Percentiles rank a stretch among this genome's conserved stretches.
Conservation (phyloP, 805 yeast genomes). For the Naumovozyma castellii region DNA sequence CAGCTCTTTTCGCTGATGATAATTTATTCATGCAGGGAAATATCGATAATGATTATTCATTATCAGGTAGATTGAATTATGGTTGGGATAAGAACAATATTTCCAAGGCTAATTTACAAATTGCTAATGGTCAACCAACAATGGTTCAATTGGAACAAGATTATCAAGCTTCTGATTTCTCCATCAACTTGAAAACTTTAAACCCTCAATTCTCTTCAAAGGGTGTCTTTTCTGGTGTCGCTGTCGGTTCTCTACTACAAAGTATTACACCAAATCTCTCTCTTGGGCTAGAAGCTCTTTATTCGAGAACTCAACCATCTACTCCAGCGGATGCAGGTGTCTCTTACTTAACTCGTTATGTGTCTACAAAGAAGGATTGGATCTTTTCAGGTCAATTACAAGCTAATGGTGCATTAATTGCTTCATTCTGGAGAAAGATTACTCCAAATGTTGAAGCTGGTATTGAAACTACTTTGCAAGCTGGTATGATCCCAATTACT, state of each 20-base stretch:
- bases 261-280: slow-evolving; percentile 75
- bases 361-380: slow-evolving; percentile 64
- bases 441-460: slow-evolving; percentile 93
- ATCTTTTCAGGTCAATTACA: slow-evolving; percentile 87
- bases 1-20: slow-evolving; percentile 83
- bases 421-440: slow-evolving; percentile 90
- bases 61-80: slow-evolving; percentile 83
- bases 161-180: slow-evolving; percentile 79
- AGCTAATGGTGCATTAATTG: slow-evolving; percentile 82
- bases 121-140: slow-evolving; percentile 80
- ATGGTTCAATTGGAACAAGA: slow-evolving; percentile 97
- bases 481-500: slow-evolving; percentile 63
- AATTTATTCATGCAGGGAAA: slow-evolving; percentile 82
- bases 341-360: slow-evolving; percentile 83
- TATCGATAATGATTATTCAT: slow-evolving; percentile 74
- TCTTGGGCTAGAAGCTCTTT: slow-evolving; percentile 86
- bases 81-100: slow-evolving; percentile 76
- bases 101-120: slow-evolving; percentile 79
- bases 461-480: slow-evolving; percentile 74
- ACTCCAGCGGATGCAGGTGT: slow-evolving; percentile 86
- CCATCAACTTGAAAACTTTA: slow-evolving; percentile 79
- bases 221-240: slow-evolving; percentile 71
- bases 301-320: slow-evolving; percentile 59
- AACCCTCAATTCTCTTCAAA: slow-evolving; percentile 66
- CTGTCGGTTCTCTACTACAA: slow-evolving; percentile 85